Percentiles rank a stretch among this genome's conserved stretches.
Conservation (phyloP, 78 protist genomes). For the Isochrysis galbana region DNA sequence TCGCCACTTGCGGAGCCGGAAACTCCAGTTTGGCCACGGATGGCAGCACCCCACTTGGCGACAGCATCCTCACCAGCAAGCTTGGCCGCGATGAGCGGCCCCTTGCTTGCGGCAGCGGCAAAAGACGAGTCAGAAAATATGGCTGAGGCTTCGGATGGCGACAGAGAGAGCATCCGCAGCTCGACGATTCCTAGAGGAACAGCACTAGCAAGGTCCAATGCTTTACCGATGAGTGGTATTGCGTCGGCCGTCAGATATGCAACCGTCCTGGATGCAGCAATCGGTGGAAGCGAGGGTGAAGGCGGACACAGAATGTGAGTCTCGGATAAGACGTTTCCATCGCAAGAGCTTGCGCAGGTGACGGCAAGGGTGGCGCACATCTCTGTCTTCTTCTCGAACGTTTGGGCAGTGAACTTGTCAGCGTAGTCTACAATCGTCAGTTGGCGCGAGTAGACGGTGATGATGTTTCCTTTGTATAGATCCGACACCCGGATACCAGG, state of each 20-base stretch:
- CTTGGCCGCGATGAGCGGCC: not conserved
- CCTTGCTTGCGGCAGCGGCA: not conserved
- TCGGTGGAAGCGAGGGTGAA: too few species aligned
- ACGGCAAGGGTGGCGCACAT: not conserved
- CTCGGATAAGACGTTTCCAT: not conserved
- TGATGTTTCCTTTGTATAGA: conserved; percentile 51
- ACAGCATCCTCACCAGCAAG: not conserved
- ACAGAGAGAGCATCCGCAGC: not conserved
- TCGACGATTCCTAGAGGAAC: not conserved
- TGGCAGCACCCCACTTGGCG: not conserved
- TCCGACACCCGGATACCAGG: conserved; percentile 42
- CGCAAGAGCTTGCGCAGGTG: not conserved
- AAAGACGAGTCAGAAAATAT: not conserved
- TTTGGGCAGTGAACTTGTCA: conserved; percentile 49
- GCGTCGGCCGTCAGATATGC: not conserved
- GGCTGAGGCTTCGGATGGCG: not conserved
- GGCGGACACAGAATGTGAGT: too few species aligned
- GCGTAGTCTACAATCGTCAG: conserved; percentile 56
- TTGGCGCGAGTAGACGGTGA: conserved; percentile 64
- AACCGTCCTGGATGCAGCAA: not conserved
- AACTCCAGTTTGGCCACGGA: not conserved
- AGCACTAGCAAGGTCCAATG: not conserved
- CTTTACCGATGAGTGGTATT: not conserved
- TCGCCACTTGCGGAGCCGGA: not conserved
- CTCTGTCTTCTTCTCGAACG: not conserved